These are phyloP conservation scores for Penicillium sp. DNA, from an alignment of 2,329 filamentous ascomycete species.

Conservation along the genomic window DNA sequence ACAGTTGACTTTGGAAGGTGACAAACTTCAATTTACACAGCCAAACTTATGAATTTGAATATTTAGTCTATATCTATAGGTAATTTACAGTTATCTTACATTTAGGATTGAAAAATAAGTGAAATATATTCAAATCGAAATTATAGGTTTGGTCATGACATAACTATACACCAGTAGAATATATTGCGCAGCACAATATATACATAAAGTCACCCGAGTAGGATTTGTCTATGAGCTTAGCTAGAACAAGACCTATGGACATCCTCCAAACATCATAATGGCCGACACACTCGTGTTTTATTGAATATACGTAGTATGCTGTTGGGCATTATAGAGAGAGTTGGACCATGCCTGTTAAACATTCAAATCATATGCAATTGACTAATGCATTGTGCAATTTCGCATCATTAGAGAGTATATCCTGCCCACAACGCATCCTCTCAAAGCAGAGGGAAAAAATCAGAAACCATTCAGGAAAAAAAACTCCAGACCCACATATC, in stretches of 20 bases:
- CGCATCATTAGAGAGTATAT: conserved; percentile 13
- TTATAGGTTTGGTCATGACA: too few species aligned
- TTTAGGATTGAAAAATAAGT: not conserved
- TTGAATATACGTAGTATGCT: not conserved
- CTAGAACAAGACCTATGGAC: not conserved
- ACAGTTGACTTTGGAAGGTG: not conserved
- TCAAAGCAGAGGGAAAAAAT: conserved; percentile 2
- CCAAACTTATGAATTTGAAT: not conserved
- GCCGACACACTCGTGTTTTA: not conserved
- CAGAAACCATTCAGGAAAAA: conserved; percentile 9
- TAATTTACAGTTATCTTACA: not conserved
- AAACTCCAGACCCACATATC: conserved; percentile 17
- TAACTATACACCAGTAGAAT: too few species aligned
- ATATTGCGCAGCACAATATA: not conserved
- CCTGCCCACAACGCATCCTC: not conserved
- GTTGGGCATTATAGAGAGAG: not conserved
- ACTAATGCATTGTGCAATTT: conserved; percentile 7
- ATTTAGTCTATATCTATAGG: not conserved
- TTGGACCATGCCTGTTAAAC: not conserved
- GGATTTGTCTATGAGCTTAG: not conserved
- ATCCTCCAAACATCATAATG: not conserved
- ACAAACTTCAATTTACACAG: not conserved
- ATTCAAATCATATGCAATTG: conserved; percentile 8
- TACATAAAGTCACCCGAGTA: not conserved
- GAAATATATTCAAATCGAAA: too few species aligned